phyloP scores from a whole-genome alignment of 768 basidiomycete species.

The Kwoniella pini region DNA sequence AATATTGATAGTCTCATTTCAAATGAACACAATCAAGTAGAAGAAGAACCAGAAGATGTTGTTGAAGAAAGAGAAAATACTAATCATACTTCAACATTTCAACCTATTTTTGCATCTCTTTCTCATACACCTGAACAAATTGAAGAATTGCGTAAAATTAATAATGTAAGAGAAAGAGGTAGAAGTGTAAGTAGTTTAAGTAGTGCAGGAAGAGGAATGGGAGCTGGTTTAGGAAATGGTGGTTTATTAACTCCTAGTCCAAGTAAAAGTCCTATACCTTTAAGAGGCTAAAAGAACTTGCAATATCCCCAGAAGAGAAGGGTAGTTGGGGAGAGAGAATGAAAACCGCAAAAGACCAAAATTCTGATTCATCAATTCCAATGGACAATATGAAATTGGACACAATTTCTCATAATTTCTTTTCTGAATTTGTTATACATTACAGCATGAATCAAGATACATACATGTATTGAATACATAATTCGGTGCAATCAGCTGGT shows the following conservation, averaged over 20 bases:
- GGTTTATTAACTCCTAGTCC: constrained; percentile 19
- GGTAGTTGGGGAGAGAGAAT: background rate
- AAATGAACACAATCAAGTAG: background rate
- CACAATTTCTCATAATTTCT: no score
- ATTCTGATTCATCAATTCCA: no score
- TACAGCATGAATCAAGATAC: no score
- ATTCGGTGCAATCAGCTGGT: no score
- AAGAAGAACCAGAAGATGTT: background rate
- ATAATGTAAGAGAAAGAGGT: constrained; percentile 10
- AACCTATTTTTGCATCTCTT: constrained; percentile 40
- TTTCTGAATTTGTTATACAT: no score
- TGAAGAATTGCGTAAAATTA: constrained; percentile 36
- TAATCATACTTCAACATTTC: background rate
- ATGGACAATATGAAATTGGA: no score
- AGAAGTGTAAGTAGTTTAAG: constrained; percentile 10
- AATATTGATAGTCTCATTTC: background rate
- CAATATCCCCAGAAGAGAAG: background rate
- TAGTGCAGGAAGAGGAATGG: background rate
- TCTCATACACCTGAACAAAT: constrained; percentile 45
- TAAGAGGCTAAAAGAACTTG: background rate
- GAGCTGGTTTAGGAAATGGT: constrained; percentile 5
- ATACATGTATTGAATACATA: no score
- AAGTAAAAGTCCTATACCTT: constrained; percentile 13
- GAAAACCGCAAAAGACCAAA: no score
- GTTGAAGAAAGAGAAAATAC: background rate